phyloP scores from a whole-genome alignment of 768 basidiomycete species.

The Rubroboletus satanas region DNA sequence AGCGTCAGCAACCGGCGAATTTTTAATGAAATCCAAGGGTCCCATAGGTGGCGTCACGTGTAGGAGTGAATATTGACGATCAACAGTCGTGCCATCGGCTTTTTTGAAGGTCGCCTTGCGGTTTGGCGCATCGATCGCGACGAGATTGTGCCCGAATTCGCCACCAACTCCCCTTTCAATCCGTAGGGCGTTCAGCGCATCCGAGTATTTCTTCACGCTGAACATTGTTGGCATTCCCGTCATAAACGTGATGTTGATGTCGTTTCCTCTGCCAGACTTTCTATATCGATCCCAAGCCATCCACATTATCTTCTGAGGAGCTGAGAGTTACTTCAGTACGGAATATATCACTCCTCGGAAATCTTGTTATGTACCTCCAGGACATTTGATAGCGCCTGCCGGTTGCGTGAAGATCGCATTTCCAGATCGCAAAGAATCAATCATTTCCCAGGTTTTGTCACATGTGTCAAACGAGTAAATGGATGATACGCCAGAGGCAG shows the following conservation, averaged over 20 bases:
- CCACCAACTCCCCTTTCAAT: conserved; percentile 77
- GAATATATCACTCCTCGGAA: not conserved
- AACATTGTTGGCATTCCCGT: conserved; percentile 97
- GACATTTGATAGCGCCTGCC: conserved; percentile 88
- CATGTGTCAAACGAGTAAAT: conserved; percentile 90
- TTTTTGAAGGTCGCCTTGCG: conserved; percentile 84
- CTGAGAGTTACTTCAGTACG: conserved; percentile 34
- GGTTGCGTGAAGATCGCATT: conserved; percentile 95
- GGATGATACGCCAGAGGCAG: conserved; percentile 77
- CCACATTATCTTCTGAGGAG: conserved; percentile 94
- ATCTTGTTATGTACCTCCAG: conserved; percentile 56
- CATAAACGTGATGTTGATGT: conserved; percentile 72
- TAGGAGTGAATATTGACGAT: conserved; percentile 75
- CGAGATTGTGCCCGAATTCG: conserved; percentile 78
- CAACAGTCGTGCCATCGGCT: conserved; percentile 61
- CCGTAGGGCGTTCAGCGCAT: conserved; percentile 76
- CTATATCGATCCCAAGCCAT: conserved; percentile 87
- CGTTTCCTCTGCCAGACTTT: conserved; percentile 52
- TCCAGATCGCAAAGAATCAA: conserved; percentile 70
- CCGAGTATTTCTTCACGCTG: conserved; percentile 92
- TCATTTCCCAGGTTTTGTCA: conserved; percentile 84
- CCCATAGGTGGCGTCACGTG: conserved; percentile 94
- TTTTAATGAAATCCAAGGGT: conserved; percentile 75
- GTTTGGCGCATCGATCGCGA: conserved; percentile 64
- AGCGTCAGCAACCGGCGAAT: conserved; percentile 71